Percentiles rank a stretch among this genome's conserved stretches.
Evolutionary conservation across 805 yeast species (phyloP).

Genomic region (Candida peoriensis): DNA sequence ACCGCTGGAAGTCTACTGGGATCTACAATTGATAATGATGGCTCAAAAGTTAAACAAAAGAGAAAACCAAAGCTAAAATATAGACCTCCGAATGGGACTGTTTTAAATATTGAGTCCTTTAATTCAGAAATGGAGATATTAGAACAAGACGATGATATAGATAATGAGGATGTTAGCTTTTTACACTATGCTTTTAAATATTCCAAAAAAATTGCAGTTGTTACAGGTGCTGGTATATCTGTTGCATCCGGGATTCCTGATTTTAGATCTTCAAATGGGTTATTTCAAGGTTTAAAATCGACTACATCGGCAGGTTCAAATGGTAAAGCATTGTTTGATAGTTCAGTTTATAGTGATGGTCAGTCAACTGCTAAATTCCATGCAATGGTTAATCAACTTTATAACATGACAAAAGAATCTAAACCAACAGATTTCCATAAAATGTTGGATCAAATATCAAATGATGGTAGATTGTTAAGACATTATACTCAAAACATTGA

Average conservation of each 20-base stretch:
- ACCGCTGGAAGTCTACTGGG: too few species aligned
- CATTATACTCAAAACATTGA: constrained; percentile 89
- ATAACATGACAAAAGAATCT: constrained; percentile 47
- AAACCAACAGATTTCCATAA: constrained; percentile 72
- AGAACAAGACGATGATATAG: constrained; percentile 29
- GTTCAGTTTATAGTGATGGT: constrained; percentile 63
- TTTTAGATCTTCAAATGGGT: constrained; percentile 73
- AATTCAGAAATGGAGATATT: constrained; percentile 22
- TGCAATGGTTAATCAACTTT: constrained; percentile 62
- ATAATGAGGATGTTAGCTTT: constrained; percentile 40
- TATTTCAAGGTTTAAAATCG: constrained; percentile 51
- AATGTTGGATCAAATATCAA: constrained; percentile 53
- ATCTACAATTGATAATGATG: too few species aligned
- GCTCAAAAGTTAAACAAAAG: constrained; percentile 5
- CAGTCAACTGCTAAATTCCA: constrained; percentile 63
- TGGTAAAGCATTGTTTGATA: constrained; percentile 77
- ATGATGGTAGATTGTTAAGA: constrained; percentile 59
- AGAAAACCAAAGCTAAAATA: constrained; percentile 43
- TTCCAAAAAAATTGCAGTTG: constrained; percentile 54
- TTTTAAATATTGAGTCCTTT: constrained; percentile 31
- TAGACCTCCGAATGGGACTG: constrained; percentile 42
- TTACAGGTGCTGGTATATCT: constrained; percentile 89
- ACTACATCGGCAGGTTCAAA: constrained; percentile 32
- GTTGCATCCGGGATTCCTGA: constrained; percentile 91
- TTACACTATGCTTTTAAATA: constrained; percentile 47